These are phyloP conservation scores for Penicillium argentinense DNA, from an alignment of 495 filamentous ascomycete genomes.

Conservation along the genomic window DNA sequence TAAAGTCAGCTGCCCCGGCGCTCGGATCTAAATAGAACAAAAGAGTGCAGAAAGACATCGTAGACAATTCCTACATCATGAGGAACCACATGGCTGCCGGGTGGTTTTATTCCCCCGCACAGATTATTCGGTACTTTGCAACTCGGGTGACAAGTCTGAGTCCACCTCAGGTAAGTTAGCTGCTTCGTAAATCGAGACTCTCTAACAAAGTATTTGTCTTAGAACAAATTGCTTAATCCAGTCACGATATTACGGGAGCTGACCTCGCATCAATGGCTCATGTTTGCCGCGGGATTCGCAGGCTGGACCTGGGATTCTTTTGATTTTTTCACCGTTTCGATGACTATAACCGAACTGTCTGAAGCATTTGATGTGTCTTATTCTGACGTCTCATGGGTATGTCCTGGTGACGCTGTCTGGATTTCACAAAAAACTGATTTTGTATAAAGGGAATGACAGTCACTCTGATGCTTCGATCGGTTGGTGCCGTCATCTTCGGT, in stretches of 20 bases:
- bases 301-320: conserved; percentile 45
- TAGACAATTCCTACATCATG: conserved; percentile 28
- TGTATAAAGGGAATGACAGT: conserved; percentile 63
- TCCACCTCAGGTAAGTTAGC: conserved; percentile 23
- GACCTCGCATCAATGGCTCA: conserved; percentile 41
- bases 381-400: conserved; percentile 36
- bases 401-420: background rate
- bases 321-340: conserved; percentile 41
- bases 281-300: conserved; percentile 32
- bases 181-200: background rate
- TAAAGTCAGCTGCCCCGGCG: background rate
- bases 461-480: conserved; percentile 72
- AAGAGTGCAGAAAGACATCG: too few relatives aligned
- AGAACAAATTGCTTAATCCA: conserved; percentile 29
- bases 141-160: conserved; percentile 32
- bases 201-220: background rate
- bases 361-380: conserved; percentile 31
- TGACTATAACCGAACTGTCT: conserved; percentile 37
- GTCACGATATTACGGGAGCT: conserved; percentile 28
- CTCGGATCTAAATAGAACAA: too few relatives aligned
- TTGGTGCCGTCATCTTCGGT: conserved; percentile 68
- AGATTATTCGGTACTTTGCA: conserved; percentile 35
- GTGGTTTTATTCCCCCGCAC: conserved; percentile 41
- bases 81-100: conserved; percentile 40
- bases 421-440: background rate